phyloP scores from a whole-genome alignment of 2,329 filamentous ascomycete genomes.

The Coleophoma cylindrospora region DNA sequence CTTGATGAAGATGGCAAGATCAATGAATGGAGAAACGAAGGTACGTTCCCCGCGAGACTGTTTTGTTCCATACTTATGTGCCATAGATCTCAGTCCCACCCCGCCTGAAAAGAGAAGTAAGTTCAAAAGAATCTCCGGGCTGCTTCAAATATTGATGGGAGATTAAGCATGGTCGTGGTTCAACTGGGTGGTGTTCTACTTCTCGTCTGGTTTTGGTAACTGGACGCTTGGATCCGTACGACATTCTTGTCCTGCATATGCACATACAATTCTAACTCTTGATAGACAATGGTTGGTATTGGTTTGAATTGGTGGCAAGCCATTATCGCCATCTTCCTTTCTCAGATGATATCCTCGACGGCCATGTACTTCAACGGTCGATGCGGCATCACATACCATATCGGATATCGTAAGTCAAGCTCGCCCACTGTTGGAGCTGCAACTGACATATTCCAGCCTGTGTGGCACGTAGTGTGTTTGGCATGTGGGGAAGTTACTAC shows the following conservation, averaged over 20 bases:
- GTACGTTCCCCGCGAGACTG: neutral
- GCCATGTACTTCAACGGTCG: conserved; percentile 36
- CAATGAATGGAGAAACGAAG: neutral
- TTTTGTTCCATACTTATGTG: neutral
- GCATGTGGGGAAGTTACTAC: conserved; percentile 37
- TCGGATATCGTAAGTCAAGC: conserved; percentile 26
- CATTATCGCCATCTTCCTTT: conserved; percentile 33
- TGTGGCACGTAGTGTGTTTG: conserved; percentile 32
- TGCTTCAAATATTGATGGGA: neutral
- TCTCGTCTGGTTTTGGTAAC: conserved; percentile 30
- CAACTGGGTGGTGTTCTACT: conserved; percentile 31
- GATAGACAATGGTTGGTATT: conserved; percentile 29
- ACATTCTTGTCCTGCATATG: too few species aligned
- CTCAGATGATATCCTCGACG: conserved; percentile 31
- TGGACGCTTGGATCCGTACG: conserved; percentile 24
- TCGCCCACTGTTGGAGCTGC: too few species aligned
- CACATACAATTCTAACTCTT: neutral
- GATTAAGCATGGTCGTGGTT: conserved; percentile 17
- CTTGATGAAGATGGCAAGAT: neutral
- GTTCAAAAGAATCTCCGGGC: neutral
- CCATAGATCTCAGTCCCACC: neutral
- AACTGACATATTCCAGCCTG: conserved; percentile 4
- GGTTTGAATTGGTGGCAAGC: conserved; percentile 35
- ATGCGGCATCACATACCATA: conserved; percentile 31
- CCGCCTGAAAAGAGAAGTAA: neutral